Base-by-base conservation (phyloP, 768 basidiomycete species). In the Pisolithus tinctorius region DNA sequence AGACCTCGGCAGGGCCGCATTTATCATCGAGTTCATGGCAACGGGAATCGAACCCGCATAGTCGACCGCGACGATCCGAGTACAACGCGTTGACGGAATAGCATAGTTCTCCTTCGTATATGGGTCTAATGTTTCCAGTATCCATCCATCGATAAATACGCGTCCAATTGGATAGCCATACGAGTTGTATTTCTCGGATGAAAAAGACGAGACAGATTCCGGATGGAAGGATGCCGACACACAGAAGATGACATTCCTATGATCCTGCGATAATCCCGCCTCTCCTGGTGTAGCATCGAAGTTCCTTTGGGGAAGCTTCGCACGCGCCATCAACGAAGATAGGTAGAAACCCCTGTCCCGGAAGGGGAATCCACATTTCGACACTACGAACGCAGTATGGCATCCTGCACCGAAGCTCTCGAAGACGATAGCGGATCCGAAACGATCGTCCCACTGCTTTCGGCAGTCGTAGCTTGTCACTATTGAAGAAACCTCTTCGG, bases 51-150 rank as follows among this genome's bases (percentile, higher is more conserved):
- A 84, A 2, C 92, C 94, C 8, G 84, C 83, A 61, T 85, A 92
- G 66, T 97, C 94, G 52, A 93, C 78, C 1, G 89, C 86, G 3
- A 88, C 81, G 38, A 95, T 73, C 51, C 89, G 77, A 41, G 88
- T 93, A 65, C 91, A 94, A 44, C 87, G 71, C 37, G 93, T 91
- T 4, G 93, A 96, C 1, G 94, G 96, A 42, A 98, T 95, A 11
- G 91, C 80, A 62, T 93, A 95, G 56, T 91, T 92, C 68, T 95
- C 93, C 54, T 84, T 85, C 23, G 91, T 87, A 58, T 97, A 97
- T 0, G 94, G 93, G 62, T 98, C 95, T 44, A 98, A 78, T 4
- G 95, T 97, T 72, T 99, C 93, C 60, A 96, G 69, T 30, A 95
- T 83, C 96, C 96, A 99, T 2, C 88, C 95, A 60, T 97, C 93